A percentile compares a stretch with the other conserved stretches of the same genome.
Evolutionary conservation across 78 protist species (phyloP).

Genomic region (Protostelium mycophagum): DNA sequence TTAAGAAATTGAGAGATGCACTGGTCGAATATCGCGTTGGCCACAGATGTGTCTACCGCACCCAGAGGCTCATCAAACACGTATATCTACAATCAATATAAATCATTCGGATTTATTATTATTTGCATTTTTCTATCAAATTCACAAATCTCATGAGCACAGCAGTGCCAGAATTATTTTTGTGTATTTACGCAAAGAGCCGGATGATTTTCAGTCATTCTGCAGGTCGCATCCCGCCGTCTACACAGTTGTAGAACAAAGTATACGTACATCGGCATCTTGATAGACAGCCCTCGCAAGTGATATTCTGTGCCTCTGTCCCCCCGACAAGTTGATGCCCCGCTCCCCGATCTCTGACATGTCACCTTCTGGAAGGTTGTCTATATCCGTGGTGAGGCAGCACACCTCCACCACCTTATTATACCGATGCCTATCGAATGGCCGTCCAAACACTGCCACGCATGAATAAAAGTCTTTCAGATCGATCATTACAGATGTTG

Average conservation of each 20-base stretch:
- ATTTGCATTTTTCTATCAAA: background rate
- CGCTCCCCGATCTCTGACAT: conserved; percentile 93
- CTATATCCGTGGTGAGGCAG: conserved; percentile 58
- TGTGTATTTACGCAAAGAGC: no score
- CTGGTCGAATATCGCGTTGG: conserved; percentile 53
- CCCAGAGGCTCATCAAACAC: conserved; percentile 80
- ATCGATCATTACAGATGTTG: conserved; percentile 62
- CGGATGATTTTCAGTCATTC: no score
- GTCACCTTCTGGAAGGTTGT: conserved; percentile 64
- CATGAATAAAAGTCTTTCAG: background rate
- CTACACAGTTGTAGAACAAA: no score
- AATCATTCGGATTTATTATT: no score
- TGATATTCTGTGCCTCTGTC: conserved; percentile 92
- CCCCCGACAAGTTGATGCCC: conserved; percentile 95
- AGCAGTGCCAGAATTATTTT: no score
- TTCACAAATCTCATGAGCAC: no score
- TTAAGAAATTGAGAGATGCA: conserved; percentile 46
- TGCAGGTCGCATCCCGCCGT: no score
- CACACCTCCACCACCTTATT: conserved; percentile 62
- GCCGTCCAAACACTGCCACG: conserved; percentile 75
- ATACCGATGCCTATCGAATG: conserved; percentile 59
- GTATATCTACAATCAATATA: conserved; percentile 26
- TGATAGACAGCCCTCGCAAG: conserved; percentile 83
- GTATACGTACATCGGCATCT: conserved; percentile 56
- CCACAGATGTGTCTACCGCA: conserved; percentile 87